Evolutionary conservation across 1,284 basidiomycete genomes (phyloP), one percentile per base, ranked within the genome.

Genomic region (Malassezia caprae): DNA sequence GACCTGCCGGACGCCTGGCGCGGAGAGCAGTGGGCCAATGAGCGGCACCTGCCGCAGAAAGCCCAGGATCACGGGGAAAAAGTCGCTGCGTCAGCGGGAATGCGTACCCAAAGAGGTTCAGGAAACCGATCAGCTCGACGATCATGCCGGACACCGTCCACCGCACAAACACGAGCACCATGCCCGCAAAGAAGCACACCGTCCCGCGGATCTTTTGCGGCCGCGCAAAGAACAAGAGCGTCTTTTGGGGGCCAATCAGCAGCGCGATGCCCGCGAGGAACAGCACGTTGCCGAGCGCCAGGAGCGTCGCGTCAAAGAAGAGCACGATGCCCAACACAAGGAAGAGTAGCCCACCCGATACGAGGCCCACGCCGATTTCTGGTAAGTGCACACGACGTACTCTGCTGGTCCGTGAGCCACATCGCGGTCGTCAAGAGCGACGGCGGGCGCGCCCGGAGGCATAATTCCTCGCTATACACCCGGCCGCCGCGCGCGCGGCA

Each of bases 1-100:
- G 21, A 76, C 67, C 76, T 77, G 46, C 12, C 76, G 63, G 17
- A 78, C 68, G 21, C 64, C 72, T 3, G 94, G 93, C 61, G 96
- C 74, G 4, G 85, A 86, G 45, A 99, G 77, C 60, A 90, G 76
- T 1, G 83, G 87, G 28, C 94, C 94, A 56, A 99, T 82, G 65
- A 96, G 82, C 1, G 94, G 94, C 53, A 96, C 76, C 77, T 98
- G 94, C 61, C 94, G 81, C 62, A 98, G 77, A 80, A 98, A 96
- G 44, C 88, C 91, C 56, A 99, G 80, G 56, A 98, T 88, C 55
- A 96, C 93, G 5, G 94, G 94, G 83, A 98, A 98, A 80, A 99
- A 99, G 77, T 96, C 93, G 45, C 93, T 98, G 56, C n/a, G 49
- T 56, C n/a, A 23, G 44, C 23, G 8, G 11, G 12, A 5, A 5